phyloP scores from a whole-genome alignment of 306 rosid genomes.

The Fagus sylvatica region DNA sequence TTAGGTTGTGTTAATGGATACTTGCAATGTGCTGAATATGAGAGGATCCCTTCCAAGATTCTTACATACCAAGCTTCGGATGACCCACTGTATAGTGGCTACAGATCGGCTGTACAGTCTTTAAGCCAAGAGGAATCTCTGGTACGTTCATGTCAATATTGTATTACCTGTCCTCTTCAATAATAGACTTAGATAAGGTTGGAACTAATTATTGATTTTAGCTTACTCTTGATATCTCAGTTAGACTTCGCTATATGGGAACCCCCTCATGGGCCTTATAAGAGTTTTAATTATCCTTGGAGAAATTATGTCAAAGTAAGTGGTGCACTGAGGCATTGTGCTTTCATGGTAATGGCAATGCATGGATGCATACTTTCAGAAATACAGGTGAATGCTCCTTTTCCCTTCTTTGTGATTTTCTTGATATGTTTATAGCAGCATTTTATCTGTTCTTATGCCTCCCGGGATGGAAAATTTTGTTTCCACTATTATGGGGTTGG shows the following conservation, averaged over 20 bases:
- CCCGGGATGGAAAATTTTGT: background rate
- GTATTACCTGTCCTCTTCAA: background rate
- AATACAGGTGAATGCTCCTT: constrained; percentile 55
- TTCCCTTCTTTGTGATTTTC: background rate
- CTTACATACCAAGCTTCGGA: constrained; percentile 75
- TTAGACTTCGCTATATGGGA: constrained; percentile 78
- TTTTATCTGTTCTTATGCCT: background rate
- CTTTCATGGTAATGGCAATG: constrained; percentile 83
- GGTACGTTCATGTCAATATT: constrained; percentile 40
- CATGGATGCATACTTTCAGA: constrained; percentile 84
- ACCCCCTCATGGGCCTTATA: constrained; percentile 82
- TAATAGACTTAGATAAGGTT: constrained; percentile 1
- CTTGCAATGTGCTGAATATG: constrained; percentile 66
- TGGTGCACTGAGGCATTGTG: constrained; percentile 82
- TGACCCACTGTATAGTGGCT: constrained; percentile 69
- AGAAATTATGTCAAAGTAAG: constrained; percentile 56
- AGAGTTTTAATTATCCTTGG: constrained; percentile 66
- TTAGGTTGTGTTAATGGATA: constrained; percentile 64
- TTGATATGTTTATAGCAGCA: background rate
- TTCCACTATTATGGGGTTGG: background rate
- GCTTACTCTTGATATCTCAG: constrained; percentile 29
- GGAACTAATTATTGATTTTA: constrained; percentile 7
- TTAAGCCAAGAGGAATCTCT: constrained; percentile 70
- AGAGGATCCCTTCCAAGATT: constrained; percentile 71
- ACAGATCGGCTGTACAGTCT: constrained; percentile 73